A percentile compares a stretch with the other conserved stretches of the same genome.
Conservation (phyloP, 176 grass and related monocot genomes). For the Musa troglodytarum region DNA sequence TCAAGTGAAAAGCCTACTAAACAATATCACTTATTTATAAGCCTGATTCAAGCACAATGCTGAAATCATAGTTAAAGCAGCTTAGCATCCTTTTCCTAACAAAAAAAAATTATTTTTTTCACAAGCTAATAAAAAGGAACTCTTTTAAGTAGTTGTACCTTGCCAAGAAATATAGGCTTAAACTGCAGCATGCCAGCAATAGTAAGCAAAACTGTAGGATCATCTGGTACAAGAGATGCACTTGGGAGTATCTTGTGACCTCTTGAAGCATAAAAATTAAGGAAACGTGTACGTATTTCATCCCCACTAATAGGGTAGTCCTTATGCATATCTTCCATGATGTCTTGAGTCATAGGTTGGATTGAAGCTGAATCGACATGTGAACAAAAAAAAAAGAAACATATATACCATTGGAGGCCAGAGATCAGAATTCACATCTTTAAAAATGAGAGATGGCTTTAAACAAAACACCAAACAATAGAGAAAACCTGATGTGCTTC, state of each 20-base stretch:
- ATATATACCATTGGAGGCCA: background rate
- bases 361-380: constrained; percentile 26
- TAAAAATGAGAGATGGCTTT: background rate
- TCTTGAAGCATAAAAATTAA: constrained; percentile 67
- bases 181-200: constrained; percentile 99
- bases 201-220: constrained; percentile 82
- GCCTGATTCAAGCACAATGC: background rate
- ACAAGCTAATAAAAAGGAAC: background rate
- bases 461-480: background rate
- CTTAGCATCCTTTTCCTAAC: background rate
- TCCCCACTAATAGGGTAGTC: constrained; percentile 44
- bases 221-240: constrained; percentile 84
- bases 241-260: constrained; percentile 87
- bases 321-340: background rate
- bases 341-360: constrained; percentile 30
- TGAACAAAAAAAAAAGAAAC: background rate
- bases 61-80: background rate
- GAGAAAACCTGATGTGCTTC: constrained; percentile 40
- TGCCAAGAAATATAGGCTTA: constrained; percentile 96
- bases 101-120: background rate
- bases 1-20: background rate
- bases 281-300: constrained; percentile 63
- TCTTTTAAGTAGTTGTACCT: constrained; percentile 33
- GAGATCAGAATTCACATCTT: background rate
- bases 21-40: background rate